Percentiles rank a stretch among this genome's conserved stretches.
Evolutionary conservation across 306 rosid species (phyloP).

Genomic region (Trifolium dubium): DNA sequence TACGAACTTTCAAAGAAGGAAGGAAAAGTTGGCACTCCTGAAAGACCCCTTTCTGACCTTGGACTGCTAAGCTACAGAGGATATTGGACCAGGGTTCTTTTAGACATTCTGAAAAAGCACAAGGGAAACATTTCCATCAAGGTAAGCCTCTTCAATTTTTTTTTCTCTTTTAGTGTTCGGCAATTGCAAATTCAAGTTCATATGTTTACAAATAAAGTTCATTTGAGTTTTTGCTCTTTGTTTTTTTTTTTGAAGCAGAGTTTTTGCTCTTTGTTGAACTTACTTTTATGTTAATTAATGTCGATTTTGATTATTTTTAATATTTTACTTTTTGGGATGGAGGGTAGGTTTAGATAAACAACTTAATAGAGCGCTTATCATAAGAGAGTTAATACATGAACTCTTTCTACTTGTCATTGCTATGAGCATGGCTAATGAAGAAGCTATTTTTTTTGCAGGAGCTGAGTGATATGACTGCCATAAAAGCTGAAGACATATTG

Average conservation of each 20-base stretch:
- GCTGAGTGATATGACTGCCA: constrained; percentile 99
- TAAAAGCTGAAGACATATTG: constrained; percentile 94
- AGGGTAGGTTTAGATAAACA: background rate
- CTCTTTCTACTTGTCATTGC: background rate
- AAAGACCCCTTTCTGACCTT: constrained; percentile 97
- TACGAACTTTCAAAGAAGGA: constrained; percentile 98
- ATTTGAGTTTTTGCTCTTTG: background rate
- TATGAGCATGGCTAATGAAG: constrained; percentile 26
- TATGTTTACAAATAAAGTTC: constrained; percentile 19
- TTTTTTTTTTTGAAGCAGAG: no score
- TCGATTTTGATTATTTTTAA: background rate
- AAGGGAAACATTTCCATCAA: constrained; percentile 97
- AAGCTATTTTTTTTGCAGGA: constrained; percentile 57
- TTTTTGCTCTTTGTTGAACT: constrained; percentile 9
- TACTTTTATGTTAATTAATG: background rate
- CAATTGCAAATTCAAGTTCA: background rate
- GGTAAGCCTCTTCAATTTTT: constrained; percentile 53
- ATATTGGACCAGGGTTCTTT: constrained; percentile 97
- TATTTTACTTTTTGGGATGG: constrained; percentile 14
- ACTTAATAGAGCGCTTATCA: background rate
- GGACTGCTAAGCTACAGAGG: constrained; percentile 97
- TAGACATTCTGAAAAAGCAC: constrained; percentile 92
- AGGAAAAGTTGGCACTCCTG: constrained; percentile 98
- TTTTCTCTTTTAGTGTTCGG: background rate
- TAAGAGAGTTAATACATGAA: background rate